A percentile compares a stretch with the other conserved stretches of the same genome.
Conservation (phyloP, 2,329 filamentous ascomycete species). For the Ophiostoma quercus region DNA sequence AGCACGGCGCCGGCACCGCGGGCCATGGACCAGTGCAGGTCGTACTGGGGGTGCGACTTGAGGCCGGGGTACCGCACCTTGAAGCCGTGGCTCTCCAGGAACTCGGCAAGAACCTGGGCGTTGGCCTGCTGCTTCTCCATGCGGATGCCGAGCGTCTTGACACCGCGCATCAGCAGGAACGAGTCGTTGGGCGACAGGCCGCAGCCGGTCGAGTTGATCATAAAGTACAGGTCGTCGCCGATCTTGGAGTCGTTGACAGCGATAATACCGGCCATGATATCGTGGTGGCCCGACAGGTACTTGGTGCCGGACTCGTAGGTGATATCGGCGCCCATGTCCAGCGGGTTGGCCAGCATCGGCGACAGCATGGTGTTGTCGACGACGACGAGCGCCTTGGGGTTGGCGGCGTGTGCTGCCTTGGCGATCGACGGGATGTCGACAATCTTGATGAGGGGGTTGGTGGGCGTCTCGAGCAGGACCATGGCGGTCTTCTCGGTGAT, state of each 20-base stretch:
- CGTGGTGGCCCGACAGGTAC: constrained; percentile 95
- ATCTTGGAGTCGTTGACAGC: constrained; percentile 78
- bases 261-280: constrained; percentile 97
- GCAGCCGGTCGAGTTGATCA: constrained; percentile 93
- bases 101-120: constrained; percentile 83
- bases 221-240: constrained; percentile 89
- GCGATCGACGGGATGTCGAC: constrained; percentile 84
- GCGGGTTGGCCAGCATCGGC: constrained; percentile 85
- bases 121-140: constrained; percentile 99
- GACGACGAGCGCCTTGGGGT: constrained; percentile 73
- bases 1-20: constrained; percentile 90
- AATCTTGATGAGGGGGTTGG: constrained; percentile 97
- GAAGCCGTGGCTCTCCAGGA: constrained; percentile 87
- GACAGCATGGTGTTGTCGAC: constrained; percentile 99
- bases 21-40: constrained; percentile 92
- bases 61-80: constrained; percentile 91
- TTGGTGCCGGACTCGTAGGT: constrained; percentile 98
- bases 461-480: constrained; percentile 93
- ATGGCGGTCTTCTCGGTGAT: constrained; percentile 81
- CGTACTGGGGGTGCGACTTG: constrained; percentile 92
- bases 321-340: constrained; percentile 90
- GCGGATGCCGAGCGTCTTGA: constrained; percentile 94
- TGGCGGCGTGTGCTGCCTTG: constrained; percentile 67
- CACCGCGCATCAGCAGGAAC: constrained; percentile 87
- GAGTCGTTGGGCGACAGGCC: constrained; percentile 92